Percentiles rank a stretch among this genome's conserved stretches.
Evolutionary conservation across 2,329 filamentous ascomycete species (phyloP).

Genomic region (Simplicillium sp.): DNA sequence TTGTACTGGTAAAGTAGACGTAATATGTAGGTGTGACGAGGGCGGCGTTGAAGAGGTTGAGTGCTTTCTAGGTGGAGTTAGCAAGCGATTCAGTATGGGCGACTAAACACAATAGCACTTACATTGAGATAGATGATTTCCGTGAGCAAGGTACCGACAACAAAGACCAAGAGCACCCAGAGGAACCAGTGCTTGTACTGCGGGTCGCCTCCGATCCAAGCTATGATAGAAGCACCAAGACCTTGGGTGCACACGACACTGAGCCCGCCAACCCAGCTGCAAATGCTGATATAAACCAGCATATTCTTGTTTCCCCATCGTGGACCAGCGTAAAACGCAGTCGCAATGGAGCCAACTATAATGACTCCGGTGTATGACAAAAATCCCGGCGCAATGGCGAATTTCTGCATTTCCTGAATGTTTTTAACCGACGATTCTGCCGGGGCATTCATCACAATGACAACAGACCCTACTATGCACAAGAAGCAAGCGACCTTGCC

Average conservation of each 20-base stretch:
- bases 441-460: slow-evolving; percentile 92
- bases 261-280: slow-evolving; percentile 86
- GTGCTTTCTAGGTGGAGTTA: slow-evolving; percentile 70
- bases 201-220: slow-evolving; percentile 68
- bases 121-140: slow-evolving; percentile 96
- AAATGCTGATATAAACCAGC: slow-evolving; percentile 95
- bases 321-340: slow-evolving; percentile 74
- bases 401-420: slow-evolving; percentile 88
- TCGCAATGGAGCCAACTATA: slow-evolving; percentile 60
- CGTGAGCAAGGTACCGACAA: slow-evolving; percentile 76
- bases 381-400: slow-evolving; percentile 80
- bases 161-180: slow-evolving; percentile 85
- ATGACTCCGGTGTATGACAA: slow-evolving; percentile 76
- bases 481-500: slow-evolving; percentile 94
- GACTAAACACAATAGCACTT: slow-evolving; percentile 30
- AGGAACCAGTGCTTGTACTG: slow-evolving; percentile 99
- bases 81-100: slow-evolving; percentile 9
- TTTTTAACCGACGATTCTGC: slow-evolving; percentile 72
- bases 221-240: slow-evolving; percentile 80
- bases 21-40: slow-evolving; percentile 98
- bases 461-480: slow-evolving; percentile 84
- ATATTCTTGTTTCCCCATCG: slow-evolving; percentile 93
- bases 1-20: slow-evolving; percentile 93
- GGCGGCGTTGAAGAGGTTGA: slow-evolving; percentile 94
- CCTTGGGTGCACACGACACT: slow-evolving; percentile 95